phyloP scores from a whole-genome alignment of 2,329 filamentous ascomycete genomes.

The Alternaria novae-zelandiae region DNA sequence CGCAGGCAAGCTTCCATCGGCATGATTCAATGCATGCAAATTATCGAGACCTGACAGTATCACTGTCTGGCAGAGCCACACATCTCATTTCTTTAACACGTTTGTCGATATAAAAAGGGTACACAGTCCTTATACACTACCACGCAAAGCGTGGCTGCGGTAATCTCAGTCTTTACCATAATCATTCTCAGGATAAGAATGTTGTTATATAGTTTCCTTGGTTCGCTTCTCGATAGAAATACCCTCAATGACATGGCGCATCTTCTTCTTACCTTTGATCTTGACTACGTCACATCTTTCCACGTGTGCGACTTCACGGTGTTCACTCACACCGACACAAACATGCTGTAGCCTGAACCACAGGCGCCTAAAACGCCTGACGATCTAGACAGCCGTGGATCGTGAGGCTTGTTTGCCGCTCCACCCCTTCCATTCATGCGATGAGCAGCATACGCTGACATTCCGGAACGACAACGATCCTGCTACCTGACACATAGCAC shows the following conservation, averaged over 20 bases:
- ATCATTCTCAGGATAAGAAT: background rate
- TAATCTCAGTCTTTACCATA: background rate
- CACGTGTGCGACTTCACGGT: background rate
- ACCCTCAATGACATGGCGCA: constrained; percentile 4
- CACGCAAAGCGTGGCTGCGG: background rate
- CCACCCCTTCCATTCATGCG: background rate
- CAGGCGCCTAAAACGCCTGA: background rate
- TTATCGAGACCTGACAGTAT: background rate
- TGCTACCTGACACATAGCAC: background rate
- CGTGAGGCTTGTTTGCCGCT: background rate
- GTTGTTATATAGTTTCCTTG: background rate
- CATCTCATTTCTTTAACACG: background rate
- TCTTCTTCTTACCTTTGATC: background rate
- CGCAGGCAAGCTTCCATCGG: constrained; percentile 19
- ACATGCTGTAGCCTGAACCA: background rate
- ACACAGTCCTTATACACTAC: background rate
- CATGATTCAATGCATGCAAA: background rate
- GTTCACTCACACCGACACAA: background rate
- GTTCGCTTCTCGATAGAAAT: constrained; percentile 3
- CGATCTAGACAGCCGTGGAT: background rate
- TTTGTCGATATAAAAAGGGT: background rate
- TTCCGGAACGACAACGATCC: background rate
- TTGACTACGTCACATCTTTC: background rate
- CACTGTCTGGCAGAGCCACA: background rate
- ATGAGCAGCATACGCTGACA: background rate